Conservation (phyloP, 2,329 filamentous ascomycete species). For the Gyromitra esculenta region DNA sequence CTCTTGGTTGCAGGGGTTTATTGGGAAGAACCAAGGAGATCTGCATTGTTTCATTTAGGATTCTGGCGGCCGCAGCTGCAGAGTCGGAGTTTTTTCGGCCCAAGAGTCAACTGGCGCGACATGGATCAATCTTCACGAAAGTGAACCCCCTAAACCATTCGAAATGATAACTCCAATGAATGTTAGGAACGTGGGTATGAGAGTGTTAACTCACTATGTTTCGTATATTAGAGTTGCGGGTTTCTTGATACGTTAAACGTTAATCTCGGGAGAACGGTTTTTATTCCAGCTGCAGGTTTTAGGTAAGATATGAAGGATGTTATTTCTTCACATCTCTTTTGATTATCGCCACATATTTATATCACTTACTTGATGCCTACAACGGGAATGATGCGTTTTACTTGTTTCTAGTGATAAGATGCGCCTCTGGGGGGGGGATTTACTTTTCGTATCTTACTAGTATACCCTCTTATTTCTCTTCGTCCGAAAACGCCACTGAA, state of each 20-base stretch:
- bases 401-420: background rate
- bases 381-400: too few relatives aligned
- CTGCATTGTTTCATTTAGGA: conserved; percentile 23
- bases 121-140: background rate
- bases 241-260: too few relatives aligned
- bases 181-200: background rate
- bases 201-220: background rate
- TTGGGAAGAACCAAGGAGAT: conserved; percentile 16
- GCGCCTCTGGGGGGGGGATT: background rate
- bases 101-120: background rate
- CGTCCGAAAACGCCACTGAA: background rate
- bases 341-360: too few relatives aligned
- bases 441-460: background rate
- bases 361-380: too few relatives aligned
- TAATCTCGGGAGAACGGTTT: background rate
- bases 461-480: background rate
- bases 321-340: too few relatives aligned
- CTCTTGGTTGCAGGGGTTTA: conserved; percentile 11
- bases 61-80: background rate
- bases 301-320: too few relatives aligned
- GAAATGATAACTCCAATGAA: background rate
- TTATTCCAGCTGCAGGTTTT: too few relatives aligned
- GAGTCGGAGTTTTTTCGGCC: background rate
- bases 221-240: background rate
- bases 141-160: background rate